phyloP scores from a whole-genome alignment of 805 yeast genomes.

The Metschnikowia cerradonensis region DNA sequence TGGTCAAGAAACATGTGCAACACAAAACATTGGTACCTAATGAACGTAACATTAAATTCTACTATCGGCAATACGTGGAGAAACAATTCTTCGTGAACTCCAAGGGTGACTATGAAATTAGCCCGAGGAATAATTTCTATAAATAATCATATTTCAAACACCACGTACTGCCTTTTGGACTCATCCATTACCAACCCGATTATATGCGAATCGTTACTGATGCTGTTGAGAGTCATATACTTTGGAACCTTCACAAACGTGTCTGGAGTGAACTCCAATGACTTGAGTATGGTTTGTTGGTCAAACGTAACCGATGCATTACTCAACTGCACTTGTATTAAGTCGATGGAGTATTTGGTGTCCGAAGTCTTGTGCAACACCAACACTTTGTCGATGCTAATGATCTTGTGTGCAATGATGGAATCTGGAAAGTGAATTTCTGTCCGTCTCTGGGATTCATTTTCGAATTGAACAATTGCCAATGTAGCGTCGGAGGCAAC shows the following conservation, averaged over 20 bases:
- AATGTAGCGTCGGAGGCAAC: conserved; percentile 3
- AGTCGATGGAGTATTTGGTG: not conserved
- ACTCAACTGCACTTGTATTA: not conserved
- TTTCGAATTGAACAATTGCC: conserved; percentile 1
- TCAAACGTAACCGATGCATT: not conserved
- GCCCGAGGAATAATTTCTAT: conserved; percentile 26
- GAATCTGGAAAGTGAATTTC: not conserved
- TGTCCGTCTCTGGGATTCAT: not conserved
- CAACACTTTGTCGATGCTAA: conserved; percentile 6
- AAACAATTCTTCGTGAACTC: conserved; percentile 28
- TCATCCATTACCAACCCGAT: conserved; percentile 41
- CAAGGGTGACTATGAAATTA: conserved; percentile 17
- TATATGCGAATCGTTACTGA: conserved; percentile 12
- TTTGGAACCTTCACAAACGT: conserved; percentile 23
- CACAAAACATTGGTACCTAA: conserved; percentile 27
- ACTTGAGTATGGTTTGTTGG: conserved; percentile 13
- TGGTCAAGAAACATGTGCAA: conserved; percentile 18
- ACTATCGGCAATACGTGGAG: conserved; percentile 25
- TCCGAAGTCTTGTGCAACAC: conserved; percentile 5
- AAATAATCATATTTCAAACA: conserved; percentile 35
- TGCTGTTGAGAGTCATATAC: conserved; percentile 28
- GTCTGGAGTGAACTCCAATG: conserved; percentile 6
- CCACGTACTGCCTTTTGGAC: conserved; percentile 35
- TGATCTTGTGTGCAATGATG: conserved; percentile 10
- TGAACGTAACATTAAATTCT: conserved; percentile 26